Evolutionary conservation across 768 basidiomycete genomes (phyloP), one percentile per base, ranked within the genome.

Genomic region (Fomitopsis serialis): DNA sequence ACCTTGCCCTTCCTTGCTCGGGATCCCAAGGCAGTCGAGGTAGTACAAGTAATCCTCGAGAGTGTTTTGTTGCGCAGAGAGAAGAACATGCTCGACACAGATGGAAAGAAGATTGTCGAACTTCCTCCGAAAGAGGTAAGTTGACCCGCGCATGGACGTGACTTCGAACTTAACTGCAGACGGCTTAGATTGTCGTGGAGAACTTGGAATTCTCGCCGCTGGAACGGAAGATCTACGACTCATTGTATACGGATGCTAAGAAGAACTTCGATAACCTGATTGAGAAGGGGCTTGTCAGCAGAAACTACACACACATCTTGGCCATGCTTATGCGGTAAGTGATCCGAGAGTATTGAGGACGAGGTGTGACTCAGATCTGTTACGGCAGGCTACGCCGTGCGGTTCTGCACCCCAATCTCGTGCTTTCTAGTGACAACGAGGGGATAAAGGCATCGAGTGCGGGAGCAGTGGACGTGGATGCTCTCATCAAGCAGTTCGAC

Each of bases 31-130:
- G 95, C 92, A 0, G 87, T 98, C 45, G 92, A 96, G 62, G 86
- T 98, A 42, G 93, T 98, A 0, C 95, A 98, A 69, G 88, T 94
- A 53, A 94, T 98, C 55, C 76, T 98, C 17, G 92, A 96, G 67
- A 91, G 84, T 34, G 78, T 92, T 46, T 73, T 98, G 5, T 74
- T 98, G 8, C 80, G 96, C 13, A 80, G 96, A 57, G 95, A 98
- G 69, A 98, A 98, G 74, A 86, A 81, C 50, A 96, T 94, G 91
- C 81, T 81, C 35, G 95, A 95, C 69, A 74, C 70, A 34, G 82
- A 92, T 59, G 96, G 96, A 9, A 87, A 89, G 50, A 81, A 75
- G 49, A 97, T 98, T 44, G 92, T 98, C 1, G 84, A 93, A 42
- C 72, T 98, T 5, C 95, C 95, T 0, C 72, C 81, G 0, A 98